Base-by-base conservation (phyloP, 352 stramenopile species). In the Phytophthora citricola region DNA sequence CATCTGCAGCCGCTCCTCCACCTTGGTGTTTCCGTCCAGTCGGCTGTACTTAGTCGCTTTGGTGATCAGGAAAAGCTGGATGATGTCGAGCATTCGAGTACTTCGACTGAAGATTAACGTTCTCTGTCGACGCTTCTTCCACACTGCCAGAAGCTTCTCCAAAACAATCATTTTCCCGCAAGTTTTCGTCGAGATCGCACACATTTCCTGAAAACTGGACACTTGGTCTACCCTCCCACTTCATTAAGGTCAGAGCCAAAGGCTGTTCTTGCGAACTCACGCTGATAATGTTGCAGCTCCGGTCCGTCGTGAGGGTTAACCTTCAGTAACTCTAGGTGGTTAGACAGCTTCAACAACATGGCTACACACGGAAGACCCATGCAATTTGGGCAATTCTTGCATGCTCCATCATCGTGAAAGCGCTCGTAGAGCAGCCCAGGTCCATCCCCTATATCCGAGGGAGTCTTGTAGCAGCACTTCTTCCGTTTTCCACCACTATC, bases 161-260 rank as follows among this genome's bases (percentile, higher is more conserved):
- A 94, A 58, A 9, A 94, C 86, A 12, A 85, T 69, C 86, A 94
- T 92, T 66, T 94, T 94, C 3, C 86, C 86, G 47, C 86, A 94
- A n/a, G 85, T 90, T 58, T 81, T 73, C 1, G 77, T 88, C 6
- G 84, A 85, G 11, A 94, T 75, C 29, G 69, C 67, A 20, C 73
- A 78, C 64, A 87, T 81, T 50, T 82, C 70, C 22, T 87, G 75
- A 46, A 89, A 88, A 36, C 58, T 84, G 9, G 76, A 74, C 10
- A 91, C 74, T 53, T 90, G 83, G 11, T 84, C 53, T 0, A 89
- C 79, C 10, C 84, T 26, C 84, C 81, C 31, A 91, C 81, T 2
- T 58, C 61, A 31, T 85, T 69, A 6, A 88, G 34, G 38, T 94
- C 81, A 5, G 64, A 54, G 5, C 79, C 86, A 64, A 94, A 90